phyloP scores from a whole-genome alignment of 208 protist species.

The Acanthamoeba culbertsoni region DNA sequence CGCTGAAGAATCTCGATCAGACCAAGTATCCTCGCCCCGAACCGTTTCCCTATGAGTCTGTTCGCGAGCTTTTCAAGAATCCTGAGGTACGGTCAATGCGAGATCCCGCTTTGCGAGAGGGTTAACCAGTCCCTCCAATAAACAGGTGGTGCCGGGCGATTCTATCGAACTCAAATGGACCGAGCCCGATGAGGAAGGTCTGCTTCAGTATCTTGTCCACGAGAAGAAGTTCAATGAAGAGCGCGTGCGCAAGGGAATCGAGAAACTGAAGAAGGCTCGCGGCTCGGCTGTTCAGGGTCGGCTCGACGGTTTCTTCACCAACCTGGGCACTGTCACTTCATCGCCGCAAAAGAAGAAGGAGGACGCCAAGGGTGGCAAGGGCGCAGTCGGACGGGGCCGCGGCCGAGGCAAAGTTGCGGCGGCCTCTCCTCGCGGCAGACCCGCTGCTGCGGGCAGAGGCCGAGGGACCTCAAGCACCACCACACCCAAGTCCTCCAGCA shows the following conservation, averaged over 20 bases:
- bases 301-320: conserved; percentile 82
- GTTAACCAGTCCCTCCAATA: not conserved
- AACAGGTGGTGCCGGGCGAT: conserved; percentile 72
- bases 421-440: not conserved
- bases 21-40: conserved; percentile 87
- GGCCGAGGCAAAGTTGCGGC: not conserved
- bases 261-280: conserved; percentile 81
- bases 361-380: not conserved
- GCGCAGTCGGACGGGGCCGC: not conserved
- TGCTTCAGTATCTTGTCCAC: conserved; percentile 95
- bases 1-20: conserved; percentile 82
- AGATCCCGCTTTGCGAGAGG: not conserved
- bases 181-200: conserved; percentile 95
- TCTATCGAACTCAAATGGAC: conserved; percentile 84
- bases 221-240: conserved; percentile 96
- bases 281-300: conserved; percentile 77
- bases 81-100: conserved; percentile 88
- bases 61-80: conserved; percentile 90
- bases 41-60: conserved; percentile 90
- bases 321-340: not conserved
- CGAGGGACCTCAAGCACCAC: not conserved
- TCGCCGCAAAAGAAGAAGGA: conserved; percentile 15
- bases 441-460: not conserved
- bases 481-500: not conserved
- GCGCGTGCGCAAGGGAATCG: conserved; percentile 74